Base-by-base conservation (phyloP, 1,284 basidiomycete species). In the Sanguinoderma infundibulare region DNA sequence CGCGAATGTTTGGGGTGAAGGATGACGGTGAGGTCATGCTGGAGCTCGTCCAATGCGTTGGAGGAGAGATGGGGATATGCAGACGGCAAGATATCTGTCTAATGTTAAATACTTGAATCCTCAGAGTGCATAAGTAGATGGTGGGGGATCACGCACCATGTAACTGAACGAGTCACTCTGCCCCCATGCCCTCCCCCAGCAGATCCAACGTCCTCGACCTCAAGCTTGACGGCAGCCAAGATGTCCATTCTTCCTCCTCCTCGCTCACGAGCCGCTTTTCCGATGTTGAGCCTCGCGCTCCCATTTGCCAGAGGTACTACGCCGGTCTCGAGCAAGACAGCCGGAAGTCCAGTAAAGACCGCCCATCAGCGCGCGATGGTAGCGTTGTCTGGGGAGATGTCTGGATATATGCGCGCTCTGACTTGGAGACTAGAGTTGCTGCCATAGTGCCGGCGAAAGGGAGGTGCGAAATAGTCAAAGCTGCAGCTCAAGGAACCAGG, bases 271-370 rank as follows among this genome's bases (percentile, higher is more conserved):
- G 81, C 75, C 61, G 79, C 80, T 62, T 82, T 81, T 2, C 90
- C 91, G 24, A 94, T 83, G 62, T 80, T 86, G 5, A 92, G 76
- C 20, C 84, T 82, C 9, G 90, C 91, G 63, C 90, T 92, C 14
- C 92, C 92, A 64, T 92, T 94, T 26, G 92, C 89, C 5, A 92
- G 80, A 3, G 91, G 88, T 22, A 86, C 84, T 2, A 91, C 82
- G 28, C 89, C 90, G 0, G 89, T 91, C 73, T 92, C 87, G 20
- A 95, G 81, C 8, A 83, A 77, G 40, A 94, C 82, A 0, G 81
- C 3, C 92, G 81, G 67, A 82, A 94, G 63, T 90, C 87, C 24
- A 81, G 73, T 1, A 89, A 75, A 14, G 77, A 69, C 22, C 92
- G 87, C 0, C 91, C 91, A 72, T 94, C 87, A 2, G 82, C 79